A percentile compares a stretch with the other conserved stretches of the same genome.
Conservation (phyloP, 208 protist species). For the Herpetomonas tarakana region DNA sequence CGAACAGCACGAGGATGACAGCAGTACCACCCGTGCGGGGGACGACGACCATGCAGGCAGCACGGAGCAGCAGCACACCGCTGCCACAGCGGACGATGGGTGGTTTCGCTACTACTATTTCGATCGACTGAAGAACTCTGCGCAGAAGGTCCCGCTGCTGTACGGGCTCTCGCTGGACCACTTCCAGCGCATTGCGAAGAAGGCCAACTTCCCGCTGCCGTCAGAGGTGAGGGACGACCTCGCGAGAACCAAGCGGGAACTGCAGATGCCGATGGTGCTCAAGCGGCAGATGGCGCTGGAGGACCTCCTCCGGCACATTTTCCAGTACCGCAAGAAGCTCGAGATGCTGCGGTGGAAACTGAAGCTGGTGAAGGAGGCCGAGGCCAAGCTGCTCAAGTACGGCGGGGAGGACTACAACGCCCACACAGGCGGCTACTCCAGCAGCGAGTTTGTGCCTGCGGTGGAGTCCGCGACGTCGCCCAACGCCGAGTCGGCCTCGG, state of each 20-base stretch:
- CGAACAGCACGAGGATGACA: too few relatives aligned
- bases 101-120: slow-evolving; percentile 16
- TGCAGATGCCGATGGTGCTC: neutral
- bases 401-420: neutral
- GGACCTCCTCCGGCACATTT: slow-evolving; percentile 10
- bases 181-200: slow-evolving; percentile 1
- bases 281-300: slow-evolving; percentile 1
- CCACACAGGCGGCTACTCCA: too few relatives aligned
- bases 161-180: slow-evolving; percentile 7
- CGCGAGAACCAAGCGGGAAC: neutral
- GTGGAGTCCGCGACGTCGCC: neutral
- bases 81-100: neutral
- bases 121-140: slow-evolving; percentile 11
- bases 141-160: slow-evolving; percentile 6
- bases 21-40: too few relatives aligned
- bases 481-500: neutral
- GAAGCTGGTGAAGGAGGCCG: slow-evolving; percentile 1
- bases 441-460: neutral
- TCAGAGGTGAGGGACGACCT: neutral
- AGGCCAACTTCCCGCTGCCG: slow-evolving; percentile 6
- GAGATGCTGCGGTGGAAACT: slow-evolving; percentile 9
- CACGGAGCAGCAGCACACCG: too few relatives aligned
- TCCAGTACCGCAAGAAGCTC: slow-evolving; percentile 15
- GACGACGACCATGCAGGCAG: too few relatives aligned
- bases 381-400: slow-evolving; percentile 11